A percentile compares a stretch with the other conserved stretches of the same genome.
Conservation (phyloP, 805 yeast species). For the Ogataea pignaliae region DNA sequence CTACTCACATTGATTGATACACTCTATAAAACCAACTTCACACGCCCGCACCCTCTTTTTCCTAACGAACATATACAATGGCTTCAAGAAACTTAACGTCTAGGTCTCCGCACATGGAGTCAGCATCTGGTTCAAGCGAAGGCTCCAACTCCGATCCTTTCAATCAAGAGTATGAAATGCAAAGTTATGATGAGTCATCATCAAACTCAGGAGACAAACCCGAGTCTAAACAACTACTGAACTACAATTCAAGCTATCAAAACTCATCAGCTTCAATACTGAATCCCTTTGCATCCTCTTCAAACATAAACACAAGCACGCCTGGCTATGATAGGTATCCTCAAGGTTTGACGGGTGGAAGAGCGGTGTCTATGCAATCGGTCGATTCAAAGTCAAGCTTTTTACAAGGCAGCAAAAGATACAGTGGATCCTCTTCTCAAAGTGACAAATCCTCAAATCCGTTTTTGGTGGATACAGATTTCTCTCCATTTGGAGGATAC, state of each 20-base stretch:
- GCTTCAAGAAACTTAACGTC: slow-evolving; percentile 32
- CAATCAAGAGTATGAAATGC: slow-evolving; percentile 29
- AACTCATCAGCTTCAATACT: slow-evolving; percentile 26
- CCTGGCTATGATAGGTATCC: slow-evolving; percentile 69
- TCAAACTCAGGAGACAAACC: slow-evolving; percentile 9
- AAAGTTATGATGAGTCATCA: slow-evolving; percentile 25
- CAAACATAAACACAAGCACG: slow-evolving; percentile 26
- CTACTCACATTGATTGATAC: too few relatives aligned
- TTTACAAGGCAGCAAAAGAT: slow-evolving; percentile 10
- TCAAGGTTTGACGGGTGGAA: slow-evolving; percentile 47
- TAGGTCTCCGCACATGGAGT: slow-evolving; percentile 29
- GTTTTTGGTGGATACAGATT: slow-evolving; percentile 54
- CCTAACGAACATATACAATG: slow-evolving; percentile 13
- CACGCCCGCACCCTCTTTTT: too few relatives aligned
- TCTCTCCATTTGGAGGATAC: slow-evolving; percentile 93
- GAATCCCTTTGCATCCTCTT: slow-evolving; percentile 29
- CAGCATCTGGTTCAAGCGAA: slow-evolving; percentile 23
- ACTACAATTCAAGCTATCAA: slow-evolving; percentile 21
- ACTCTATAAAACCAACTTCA: too few relatives aligned
- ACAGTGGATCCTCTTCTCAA: slow-evolving; percentile 16
- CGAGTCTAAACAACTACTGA: slow-evolving; percentile 9
- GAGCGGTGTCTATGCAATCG: slow-evolving; percentile 52
- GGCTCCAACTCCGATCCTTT: slow-evolving; percentile 24
- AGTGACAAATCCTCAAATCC: slow-evolving; percentile 31
- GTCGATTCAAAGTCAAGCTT: slow-evolving; percentile 30